Evolutionary conservation across 2,329 filamentous ascomycete species (phyloP), one percentile per base, ranked within the genome.

Genomic region (Arthroderma sp.): DNA sequence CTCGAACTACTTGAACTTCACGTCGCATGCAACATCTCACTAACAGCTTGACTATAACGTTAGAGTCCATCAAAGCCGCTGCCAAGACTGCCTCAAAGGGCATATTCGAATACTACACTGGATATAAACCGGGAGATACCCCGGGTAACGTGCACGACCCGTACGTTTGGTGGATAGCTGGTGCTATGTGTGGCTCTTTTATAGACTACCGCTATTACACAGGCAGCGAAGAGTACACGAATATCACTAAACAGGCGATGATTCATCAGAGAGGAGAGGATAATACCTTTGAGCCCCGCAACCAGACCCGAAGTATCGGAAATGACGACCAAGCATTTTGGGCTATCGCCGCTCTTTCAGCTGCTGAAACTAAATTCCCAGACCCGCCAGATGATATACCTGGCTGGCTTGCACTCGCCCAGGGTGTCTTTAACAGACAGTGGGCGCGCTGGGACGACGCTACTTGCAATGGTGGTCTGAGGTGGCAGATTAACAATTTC

Each of bases 151-250:
- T 64, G 29, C 60, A 58, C 3, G 55, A 53, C 29, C 59, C 60
- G 4, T 63, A 61, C 50, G 62, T 59, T 46, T 64, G 61, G 61
- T 64, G 61, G 61, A 57, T 62, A 45, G 61, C 58, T 4, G 60
- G 59, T 29, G 61, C 60, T 22, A 61, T 64, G 53, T 63, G 60
- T 40, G 56, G 54, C 49, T 70, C 80, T 2, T 67, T 89, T 51
- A 69, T 89, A 45, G 82, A 89, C 54, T 89, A 89, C 61, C 89
- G 83, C 82, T 82, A 81, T 58, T 83, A 84, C 57, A 87, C 83
- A 0, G 78, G 77, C 9, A 82, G 88, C 58, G 65, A 71, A 4
- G 70, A 72, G 36, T 87, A 83, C 66, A 86, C 86, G 58, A 66
- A 78, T n/a, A 65, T 83, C 36, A 75, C 77, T 10, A 72, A 71